Base-by-base conservation (phyloP, 1,284 basidiomycete genomes). In the Sporisorium iseilematis-ciliati region DNA sequence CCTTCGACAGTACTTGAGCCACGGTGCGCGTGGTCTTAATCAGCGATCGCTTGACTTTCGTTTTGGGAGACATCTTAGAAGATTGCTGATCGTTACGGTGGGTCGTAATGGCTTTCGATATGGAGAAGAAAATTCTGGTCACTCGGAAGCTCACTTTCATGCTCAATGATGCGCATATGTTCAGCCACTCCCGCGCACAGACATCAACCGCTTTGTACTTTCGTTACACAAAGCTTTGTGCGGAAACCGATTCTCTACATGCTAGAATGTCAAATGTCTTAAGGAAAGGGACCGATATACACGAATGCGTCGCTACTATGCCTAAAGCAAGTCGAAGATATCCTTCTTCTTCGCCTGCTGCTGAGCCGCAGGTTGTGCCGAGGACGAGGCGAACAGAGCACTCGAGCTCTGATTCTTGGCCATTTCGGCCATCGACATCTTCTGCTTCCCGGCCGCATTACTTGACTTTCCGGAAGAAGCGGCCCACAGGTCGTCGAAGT, bases 401-500 rank as follows among this genome's bases (percentile, higher is more conserved):
- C 50, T 74, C 41, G 69, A 68, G 50, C 77, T 76, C 71, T 85
- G 79, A 51, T 84, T 73, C 66, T 80, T 79, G 57, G 85, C 85
- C 60, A 86, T 78, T 58, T 86, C 80, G 8, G 83, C 84, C 80
- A 86, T 82, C 51, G 80, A 80, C 80, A 81, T 79, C 61, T 84
- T 84, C 7, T 73, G 75, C 49, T 76, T 79, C 33, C 65, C 74
- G 0, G 55, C 68, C 1, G 45, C 59, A 6, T 58, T 38, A 38
- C 59, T 56, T 4, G 78, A 53, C 50, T 73, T 77, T 35, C 92
- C 91, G 21, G 96, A 89, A 1, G 92, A 93, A 87, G 94, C 89
- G 20, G 90, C 90, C 93, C 93, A 97, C 66, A 97, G 86, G 84
- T 97, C 95, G 78, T 96, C 95, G 82, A 97, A 97, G 57, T 83